Percentiles rank a stretch among this genome's conserved stretches.
Evolutionary conservation across 352 stramenopile species (phyloP).

Genomic region (Pythium scleroteichum): DNA sequence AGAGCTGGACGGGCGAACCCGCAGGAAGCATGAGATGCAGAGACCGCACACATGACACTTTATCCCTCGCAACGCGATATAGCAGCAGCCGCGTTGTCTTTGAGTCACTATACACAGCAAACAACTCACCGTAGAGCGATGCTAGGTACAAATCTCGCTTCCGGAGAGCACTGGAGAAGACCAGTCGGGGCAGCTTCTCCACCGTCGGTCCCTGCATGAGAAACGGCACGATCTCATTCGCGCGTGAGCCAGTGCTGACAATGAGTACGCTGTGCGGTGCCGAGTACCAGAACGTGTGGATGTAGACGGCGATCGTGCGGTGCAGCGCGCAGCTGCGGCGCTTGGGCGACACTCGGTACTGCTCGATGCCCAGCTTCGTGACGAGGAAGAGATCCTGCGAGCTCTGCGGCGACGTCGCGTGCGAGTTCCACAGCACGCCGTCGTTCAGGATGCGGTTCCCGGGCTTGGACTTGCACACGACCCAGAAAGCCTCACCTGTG

Average conservation of each 20-base stretch:
- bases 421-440: constrained; percentile 70
- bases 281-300: constrained; percentile 79
- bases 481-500: constrained; percentile 57
- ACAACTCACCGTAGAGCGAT: constrained; percentile 66
- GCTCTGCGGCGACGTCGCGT: constrained; percentile 38
- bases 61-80: constrained; percentile 63
- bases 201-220: constrained; percentile 53
- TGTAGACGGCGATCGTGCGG: constrained; percentile 52
- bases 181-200: constrained; percentile 69
- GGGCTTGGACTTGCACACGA: constrained; percentile 68
- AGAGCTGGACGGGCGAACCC: constrained; percentile 60
- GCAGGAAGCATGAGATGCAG: constrained; percentile 70
- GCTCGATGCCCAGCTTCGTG: constrained; percentile 74
- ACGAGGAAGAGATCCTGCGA: constrained; percentile 79
- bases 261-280: constrained; percentile 61
- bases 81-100: constrained; percentile 65
- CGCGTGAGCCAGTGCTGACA: constrained; percentile 68
- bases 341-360: constrained; percentile 68
- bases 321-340: constrained; percentile 58
- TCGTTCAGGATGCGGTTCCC: constrained; percentile 62
- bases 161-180: constrained; percentile 64
- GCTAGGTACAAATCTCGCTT: constrained; percentile 62
- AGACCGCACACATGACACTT: constrained; percentile 74
- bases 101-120: constrained; percentile 61
- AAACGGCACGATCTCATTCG: constrained; percentile 78